Evolutionary conservation across 2,329 filamentous ascomycete species (phyloP).

Genomic region (Westerdykella ornata): DNA sequence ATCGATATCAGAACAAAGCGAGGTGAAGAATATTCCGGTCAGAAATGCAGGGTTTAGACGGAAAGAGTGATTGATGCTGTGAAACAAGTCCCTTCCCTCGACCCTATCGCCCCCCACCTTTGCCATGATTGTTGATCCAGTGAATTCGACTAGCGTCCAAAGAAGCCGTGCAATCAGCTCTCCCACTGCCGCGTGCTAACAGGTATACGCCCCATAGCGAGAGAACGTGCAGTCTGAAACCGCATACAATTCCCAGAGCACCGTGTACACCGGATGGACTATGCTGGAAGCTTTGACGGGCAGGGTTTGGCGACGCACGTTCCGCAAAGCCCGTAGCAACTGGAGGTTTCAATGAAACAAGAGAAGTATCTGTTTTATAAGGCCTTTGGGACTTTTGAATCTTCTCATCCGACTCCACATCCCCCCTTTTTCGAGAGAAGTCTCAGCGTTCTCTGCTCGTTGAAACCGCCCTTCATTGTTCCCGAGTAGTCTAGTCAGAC

Average conservation of each 20-base stretch:
- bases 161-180: no score
- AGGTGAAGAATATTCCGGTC: slow-evolving; percentile 7
- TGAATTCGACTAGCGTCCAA: slow-evolving; percentile 11
- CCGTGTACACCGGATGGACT: slow-evolving; percentile 26
- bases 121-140: slow-evolving; percentile 16
- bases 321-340: slow-evolving; percentile 11
- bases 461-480: no score
- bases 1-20: slow-evolving; percentile 9
- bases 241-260: slow-evolving; percentile 9
- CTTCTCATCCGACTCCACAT: no score
- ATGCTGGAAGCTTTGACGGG: slow-evolving; percentile 24
- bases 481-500: no score
- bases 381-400: slow-evolving; percentile 4
- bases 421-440: no score
- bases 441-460: no score
- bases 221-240: slow-evolving; percentile 22
- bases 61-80: slow-evolving; percentile 30
- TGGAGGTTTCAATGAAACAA: slow-evolving; percentile 15
- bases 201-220: slow-evolving; percentile 10
- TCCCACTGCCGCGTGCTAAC: no score
- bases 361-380: slow-evolving; percentile 12
- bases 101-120: slow-evolving; percentile 23
- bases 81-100: slow-evolving; percentile 29
- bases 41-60: slow-evolving; percentile 24
- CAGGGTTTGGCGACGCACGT: slow-evolving; percentile 25